Evolutionary conservation across 2,329 filamentous ascomycete genomes (phyloP), one percentile per base, ranked within the genome.

Genomic region (Aureobasidium vineae): DNA sequence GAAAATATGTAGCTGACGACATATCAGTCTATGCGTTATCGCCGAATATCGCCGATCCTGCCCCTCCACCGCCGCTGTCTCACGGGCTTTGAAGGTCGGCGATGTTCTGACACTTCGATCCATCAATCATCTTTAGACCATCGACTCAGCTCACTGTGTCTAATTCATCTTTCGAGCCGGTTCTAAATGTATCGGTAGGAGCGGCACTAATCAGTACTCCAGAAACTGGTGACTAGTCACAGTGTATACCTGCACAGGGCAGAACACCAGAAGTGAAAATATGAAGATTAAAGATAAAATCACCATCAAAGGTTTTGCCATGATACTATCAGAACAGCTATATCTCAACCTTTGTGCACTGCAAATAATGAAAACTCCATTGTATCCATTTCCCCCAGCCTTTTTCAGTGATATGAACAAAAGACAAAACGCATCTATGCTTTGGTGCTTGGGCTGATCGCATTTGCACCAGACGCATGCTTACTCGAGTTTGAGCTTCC

Each of bases 11-110:
- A 31, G 33, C 45, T 63, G 60, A 63, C 60, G 60, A 63, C 60
- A 63, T 63, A 10, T 33, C 21, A n/a, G 28, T 16, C 13, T 23
- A 16, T 11, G 26, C 60, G 31, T 43, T 63, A 63, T 53, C 47
- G 6, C 60, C 60, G 60, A 63, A 63, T 63, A 52, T 63, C 47
- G 60, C 60, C 57, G 57, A 61, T 49, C 43, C 36, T 36, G 33
- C 33, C 33, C 33, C 33, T 36, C 33, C 28, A 31, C 16, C n/a
- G 7, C 19, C 19, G 50, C 15, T 19, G 15, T n/a, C n/a, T 53
- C 28, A 15, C 15, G 16, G 31, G 16, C 10, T 21, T 23, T 41
- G 36, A 45, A 47, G 40, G 26, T 60, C 56, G 56, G 40, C 56
- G 56, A 60, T 8, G 4, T 63, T 63, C 57, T 6, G 11, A 23